Conservation (phyloP, 1,139 yeast species). For the Hyphopichia pseudoburtonii region DNA sequence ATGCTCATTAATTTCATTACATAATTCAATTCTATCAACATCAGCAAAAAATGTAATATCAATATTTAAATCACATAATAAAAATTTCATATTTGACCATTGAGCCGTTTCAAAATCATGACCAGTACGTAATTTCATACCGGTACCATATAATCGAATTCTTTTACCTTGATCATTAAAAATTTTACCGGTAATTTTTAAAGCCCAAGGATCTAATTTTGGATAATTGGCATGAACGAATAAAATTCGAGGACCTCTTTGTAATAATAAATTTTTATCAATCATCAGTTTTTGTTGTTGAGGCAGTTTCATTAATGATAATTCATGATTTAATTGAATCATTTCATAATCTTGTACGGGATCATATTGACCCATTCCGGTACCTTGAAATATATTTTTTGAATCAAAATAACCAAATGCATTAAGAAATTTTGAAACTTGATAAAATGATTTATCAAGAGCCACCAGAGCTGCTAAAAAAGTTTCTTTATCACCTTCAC, state of each 20-base stretch:
- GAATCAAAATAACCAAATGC: constrained; percentile 54
- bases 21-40: constrained; percentile 43
- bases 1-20: constrained; percentile 50
- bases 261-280: constrained; percentile 16
- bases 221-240: constrained; percentile 70
- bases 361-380: constrained; percentile 75
- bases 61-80: constrained; percentile 55
- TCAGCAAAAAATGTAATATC: constrained; percentile 46
- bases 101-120: constrained; percentile 61
- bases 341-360: constrained; percentile 57
- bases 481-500: constrained; percentile 92
- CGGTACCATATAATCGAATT: constrained; percentile 53
- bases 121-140: constrained; percentile 49
- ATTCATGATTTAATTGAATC: constrained; percentile 6
- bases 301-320: constrained; percentile 8
- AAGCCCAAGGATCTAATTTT: constrained; percentile 59
- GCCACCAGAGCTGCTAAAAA: constrained; percentile 79
- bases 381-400: constrained; percentile 49
- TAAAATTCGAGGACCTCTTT: constrained; percentile 40
- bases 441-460: constrained; percentile 58
- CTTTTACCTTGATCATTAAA: constrained; percentile 45
- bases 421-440: constrained; percentile 57
- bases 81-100: constrained; percentile 59
- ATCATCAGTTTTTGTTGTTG: constrained; percentile 12
- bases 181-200: constrained; percentile 42